Conservation (phyloP, 169 alveolate genomes). For the Eimeria maxima region DNA sequence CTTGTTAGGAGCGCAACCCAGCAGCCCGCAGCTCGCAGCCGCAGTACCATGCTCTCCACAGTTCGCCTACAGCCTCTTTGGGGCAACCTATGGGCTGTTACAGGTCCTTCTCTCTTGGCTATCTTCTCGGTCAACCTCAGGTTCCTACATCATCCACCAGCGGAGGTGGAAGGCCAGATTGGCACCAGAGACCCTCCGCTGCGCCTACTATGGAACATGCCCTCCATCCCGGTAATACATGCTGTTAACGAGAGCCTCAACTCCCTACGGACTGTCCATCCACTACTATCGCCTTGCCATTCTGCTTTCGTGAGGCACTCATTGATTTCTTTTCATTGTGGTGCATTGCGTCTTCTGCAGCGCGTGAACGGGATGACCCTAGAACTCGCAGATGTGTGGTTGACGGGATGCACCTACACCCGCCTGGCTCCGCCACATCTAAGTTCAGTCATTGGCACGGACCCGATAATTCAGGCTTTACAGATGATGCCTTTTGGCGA, state of each 20-base stretch:
- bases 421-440: conserved; percentile 53
- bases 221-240: conserved; percentile 25
- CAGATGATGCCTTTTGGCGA: conserved; percentile 46
- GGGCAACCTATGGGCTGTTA: conserved; percentile 58
- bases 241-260: neutral
- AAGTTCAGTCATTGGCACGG: conserved; percentile 49
- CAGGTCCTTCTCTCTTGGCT: conserved; percentile 39
- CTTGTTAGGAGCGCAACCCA: too few species aligned
- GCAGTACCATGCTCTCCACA: conserved; percentile 66
- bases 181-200: conserved; percentile 17
- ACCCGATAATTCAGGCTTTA: conserved; percentile 54
- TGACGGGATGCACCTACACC: conserved; percentile 80
- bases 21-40: conserved; percentile 7
- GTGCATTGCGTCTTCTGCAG: neutral
- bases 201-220: conserved; percentile 57
- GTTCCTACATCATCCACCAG: conserved; percentile 49
- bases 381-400: conserved; percentile 56
- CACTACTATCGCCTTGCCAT: neutral
- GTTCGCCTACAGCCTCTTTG: conserved; percentile 51
- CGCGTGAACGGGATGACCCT: conserved; percentile 44
- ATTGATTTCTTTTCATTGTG: neutral
- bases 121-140: conserved; percentile 41
- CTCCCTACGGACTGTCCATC: neutral
- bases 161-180: neutral
- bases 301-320: neutral